Percentiles rank a stretch among this genome's conserved stretches.
phyloP scores from a whole-genome alignment of 2,329 filamentous ascomycete species.

The Aspergillus sp. region DNA sequence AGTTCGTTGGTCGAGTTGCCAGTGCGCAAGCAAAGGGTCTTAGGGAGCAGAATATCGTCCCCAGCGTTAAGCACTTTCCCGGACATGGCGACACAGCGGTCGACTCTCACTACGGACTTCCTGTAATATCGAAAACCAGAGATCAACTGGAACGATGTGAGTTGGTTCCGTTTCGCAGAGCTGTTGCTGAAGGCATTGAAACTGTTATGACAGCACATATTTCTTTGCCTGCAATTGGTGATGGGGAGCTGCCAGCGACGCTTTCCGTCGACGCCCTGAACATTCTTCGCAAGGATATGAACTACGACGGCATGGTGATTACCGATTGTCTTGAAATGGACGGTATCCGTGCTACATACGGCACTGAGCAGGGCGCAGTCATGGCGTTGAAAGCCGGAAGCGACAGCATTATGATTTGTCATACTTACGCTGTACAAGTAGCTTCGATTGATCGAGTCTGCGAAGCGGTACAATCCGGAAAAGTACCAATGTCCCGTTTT shows the following conservation, averaged over 20 bases:
- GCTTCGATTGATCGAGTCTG: slow-evolving; percentile 35
- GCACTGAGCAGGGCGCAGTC: slow-evolving; percentile 35
- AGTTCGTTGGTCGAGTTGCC: slow-evolving; percentile 36
- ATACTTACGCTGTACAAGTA: slow-evolving; percentile 37
- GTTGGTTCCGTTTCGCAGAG: slow-evolving; percentile 39
- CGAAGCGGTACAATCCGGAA: slow-evolving; percentile 30
- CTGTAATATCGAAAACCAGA: slow-evolving; percentile 32
- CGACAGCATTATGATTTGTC: slow-evolving; percentile 43
- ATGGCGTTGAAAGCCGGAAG: slow-evolving; percentile 38
- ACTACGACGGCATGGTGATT: slow-evolving; percentile 39
- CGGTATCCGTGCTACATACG: slow-evolving; percentile 35
- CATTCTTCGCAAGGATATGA: slow-evolving; percentile 37
- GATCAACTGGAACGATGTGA: slow-evolving; percentile 36
- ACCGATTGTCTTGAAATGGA: slow-evolving; percentile 44
- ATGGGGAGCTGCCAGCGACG: slow-evolving; percentile 33
- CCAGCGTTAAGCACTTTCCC: slow-evolving; percentile 42
- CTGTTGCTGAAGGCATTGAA: slow-evolving; percentile 36
- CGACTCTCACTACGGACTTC: slow-evolving; percentile 39
- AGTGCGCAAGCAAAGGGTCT: slow-evolving; percentile 34
- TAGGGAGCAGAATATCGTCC: slow-evolving; percentile 32
- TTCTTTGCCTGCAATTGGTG: slow-evolving; percentile 30
- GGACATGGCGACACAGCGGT: slow-evolving; percentile 41
- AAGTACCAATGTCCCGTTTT: slow-evolving; percentile 25
- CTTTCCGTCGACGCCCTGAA: slow-evolving; percentile 31
- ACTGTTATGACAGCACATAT: slow-evolving; percentile 43